Base-by-base conservation (phyloP, 2,329 filamentous ascomycete genomes). In the Lasiodiplodia hormozganensis region DNA sequence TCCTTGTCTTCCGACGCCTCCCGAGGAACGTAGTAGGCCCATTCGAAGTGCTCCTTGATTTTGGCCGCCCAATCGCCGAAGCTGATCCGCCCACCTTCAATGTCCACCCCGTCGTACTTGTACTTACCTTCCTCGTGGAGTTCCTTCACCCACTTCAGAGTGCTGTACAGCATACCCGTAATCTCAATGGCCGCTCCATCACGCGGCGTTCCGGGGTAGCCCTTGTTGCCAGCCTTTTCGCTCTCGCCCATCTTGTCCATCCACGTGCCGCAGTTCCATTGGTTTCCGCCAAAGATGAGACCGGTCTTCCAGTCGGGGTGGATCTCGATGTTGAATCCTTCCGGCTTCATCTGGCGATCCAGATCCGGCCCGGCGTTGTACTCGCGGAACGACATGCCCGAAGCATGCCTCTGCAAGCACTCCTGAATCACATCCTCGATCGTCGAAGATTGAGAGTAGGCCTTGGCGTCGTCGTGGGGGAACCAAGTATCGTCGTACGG, bases 211-310 rank as follows among this genome's bases (percentile, higher is more conserved):
- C 94, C 96, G 0, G 96, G 96, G 23, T 97, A 85, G 62, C 96
- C 96, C 82, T 97, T 98, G 76, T 90, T 97, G 69, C 92, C 91
- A 18, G 96, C 96, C 70, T 90, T 92, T 71, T 92, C 89, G 71
- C 94, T 97, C 80, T 99, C 96, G n/a, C 96, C 96, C 96, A 99
- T 99, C 86, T 99, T 99, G 85, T 99, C 96, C 94, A 97, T 97
- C 96, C 96, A 99, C 1, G 96, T 99, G 65, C 96, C 96, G 74
- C 96, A 99, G 80, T 99, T 99, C 81, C 84, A 86, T 76, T 97
- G 94, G 76, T 93, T 98, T 40, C 96, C 96, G 68, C 96, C 96
- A 75, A 96, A 97, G 69, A 99, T 90, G 71, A 99, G 87, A 25
- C 96, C 96, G 5, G 89, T 96, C 38, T 87, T 84, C 95, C 95